Conservation (phyloP, 345 rosid species). For the Rhodomyrtus tomentosa region DNA sequence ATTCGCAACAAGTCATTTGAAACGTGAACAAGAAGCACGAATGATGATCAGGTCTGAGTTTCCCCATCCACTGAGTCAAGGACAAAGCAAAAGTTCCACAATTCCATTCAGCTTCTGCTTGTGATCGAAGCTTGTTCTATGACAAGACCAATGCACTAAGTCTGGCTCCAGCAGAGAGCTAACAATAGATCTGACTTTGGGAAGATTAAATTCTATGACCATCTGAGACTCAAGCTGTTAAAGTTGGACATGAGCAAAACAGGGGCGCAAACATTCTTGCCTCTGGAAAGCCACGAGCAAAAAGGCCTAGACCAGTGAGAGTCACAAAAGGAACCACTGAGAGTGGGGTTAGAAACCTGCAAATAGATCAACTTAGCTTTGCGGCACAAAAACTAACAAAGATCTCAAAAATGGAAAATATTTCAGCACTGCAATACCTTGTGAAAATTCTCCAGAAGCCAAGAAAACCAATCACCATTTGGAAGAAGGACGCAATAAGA, state of each 20-base stretch:
- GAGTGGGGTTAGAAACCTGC: conserved; percentile 72
- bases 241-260: neutral
- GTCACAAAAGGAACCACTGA: conserved; percentile 74
- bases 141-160: neutral
- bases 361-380: neutral
- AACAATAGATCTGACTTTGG: neutral
- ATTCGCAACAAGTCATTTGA: neutral
- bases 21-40: neutral
- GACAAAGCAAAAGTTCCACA: neutral
- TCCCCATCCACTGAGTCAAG: neutral
- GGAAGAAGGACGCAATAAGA: conserved; percentile 49
- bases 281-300: conserved; percentile 59
- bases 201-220: neutral
- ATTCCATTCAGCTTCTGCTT: neutral
- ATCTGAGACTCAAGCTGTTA: neutral
- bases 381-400: neutral
- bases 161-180: neutral
- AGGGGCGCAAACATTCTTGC: conserved; percentile 18
- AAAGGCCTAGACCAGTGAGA: conserved; percentile 82
- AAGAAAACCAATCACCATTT: conserved; percentile 58
- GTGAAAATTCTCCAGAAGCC: conserved; percentile 76
- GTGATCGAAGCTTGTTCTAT: neutral
- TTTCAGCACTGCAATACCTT: conserved; percentile 18
- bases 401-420: neutral
- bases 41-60: neutral